Evolutionary conservation across 2,329 filamentous ascomycete species (phyloP).

Genomic region (Penicillium decumbens): DNA sequence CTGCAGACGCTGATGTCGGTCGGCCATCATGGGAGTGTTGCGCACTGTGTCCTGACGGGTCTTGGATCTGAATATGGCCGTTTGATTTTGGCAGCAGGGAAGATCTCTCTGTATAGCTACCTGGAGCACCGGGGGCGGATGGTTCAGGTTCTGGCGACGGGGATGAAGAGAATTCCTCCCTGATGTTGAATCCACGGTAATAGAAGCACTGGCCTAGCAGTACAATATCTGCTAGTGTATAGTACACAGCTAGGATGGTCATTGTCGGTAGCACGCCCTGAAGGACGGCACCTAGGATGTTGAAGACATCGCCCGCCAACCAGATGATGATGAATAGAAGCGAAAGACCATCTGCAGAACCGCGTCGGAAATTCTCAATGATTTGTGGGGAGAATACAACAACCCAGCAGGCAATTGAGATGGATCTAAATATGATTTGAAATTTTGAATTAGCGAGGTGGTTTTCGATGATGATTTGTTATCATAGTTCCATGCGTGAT

Average conservation of each 20-base stretch:
- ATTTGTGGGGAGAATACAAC: conserved; percentile 98
- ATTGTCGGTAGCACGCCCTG: conserved; percentile 93
- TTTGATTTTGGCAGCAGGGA: conserved; percentile 25
- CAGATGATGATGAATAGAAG: conserved; percentile 90
- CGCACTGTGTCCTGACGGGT: neutral
- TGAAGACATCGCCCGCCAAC: conserved; percentile 92
- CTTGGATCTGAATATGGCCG: conserved; percentile 14
- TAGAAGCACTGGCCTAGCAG: conserved; percentile 89
- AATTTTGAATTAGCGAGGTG: conserved; percentile 7
- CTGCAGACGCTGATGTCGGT: conserved; percentile 8
- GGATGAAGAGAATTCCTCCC: conserved; percentile 27
- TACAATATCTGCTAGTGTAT: conserved; percentile 86
- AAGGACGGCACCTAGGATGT: conserved; percentile 85
- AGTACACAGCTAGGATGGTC: conserved; percentile 91
- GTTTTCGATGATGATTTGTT: neutral
- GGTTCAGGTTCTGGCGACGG: conserved; percentile 11
- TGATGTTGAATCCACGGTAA: conserved; percentile 70
- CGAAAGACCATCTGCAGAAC: conserved; percentile 81
- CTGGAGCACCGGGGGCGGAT: conserved; percentile 8
- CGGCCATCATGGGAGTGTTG: conserved; percentile 4
- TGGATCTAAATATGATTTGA: conserved; percentile 56
- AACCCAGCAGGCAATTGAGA: conserved; percentile 96
- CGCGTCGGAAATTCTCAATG: conserved; percentile 83
- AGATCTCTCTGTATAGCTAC: conserved; percentile 26
- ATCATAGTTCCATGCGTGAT: neutral